phyloP scores from a whole-genome alignment of 768 basidiomycete species.

The Fistulinella prunicolor region DNA sequence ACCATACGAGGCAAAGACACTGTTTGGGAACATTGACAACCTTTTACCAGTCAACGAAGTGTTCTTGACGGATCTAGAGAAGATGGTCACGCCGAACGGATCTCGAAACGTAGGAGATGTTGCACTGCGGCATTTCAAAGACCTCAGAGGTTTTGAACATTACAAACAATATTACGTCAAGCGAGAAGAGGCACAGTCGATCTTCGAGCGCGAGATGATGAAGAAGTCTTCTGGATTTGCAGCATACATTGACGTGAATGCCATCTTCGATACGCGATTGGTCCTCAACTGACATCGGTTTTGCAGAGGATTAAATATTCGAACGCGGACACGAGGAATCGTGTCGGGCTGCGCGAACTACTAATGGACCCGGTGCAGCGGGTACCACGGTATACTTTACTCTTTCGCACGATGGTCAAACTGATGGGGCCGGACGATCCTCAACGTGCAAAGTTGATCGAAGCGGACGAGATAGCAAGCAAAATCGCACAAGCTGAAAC shows the following conservation, averaged over 20 bases:
- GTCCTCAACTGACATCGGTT: conserved; percentile 6
- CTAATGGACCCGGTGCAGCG: conserved; percentile 97
- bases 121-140: conserved; percentile 82
- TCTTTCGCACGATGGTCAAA: conserved; percentile 92
- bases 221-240: conserved; percentile 80
- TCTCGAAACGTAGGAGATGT: conserved; percentile 72
- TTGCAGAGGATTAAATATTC: conserved; percentile 83
- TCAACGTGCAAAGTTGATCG: conserved; percentile 72
- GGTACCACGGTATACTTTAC: conserved; percentile 89
- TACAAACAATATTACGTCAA: conserved; percentile 91
- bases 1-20: conserved; percentile 84
- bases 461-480: conserved; percentile 85
- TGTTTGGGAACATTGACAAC: conserved; percentile 93
- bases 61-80: conserved; percentile 80
- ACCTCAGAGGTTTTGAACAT: conserved; percentile 80
- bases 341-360: conserved; percentile 85
- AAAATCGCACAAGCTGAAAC: conserved; percentile 90
- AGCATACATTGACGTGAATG: conserved; percentile 81
- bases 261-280: conserved; percentile 6
- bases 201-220: conserved; percentile 80
- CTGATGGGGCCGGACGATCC: conserved; percentile 77
- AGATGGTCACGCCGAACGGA: conserved; percentile 65
- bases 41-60: conserved; percentile 87
- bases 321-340: conserved; percentile 67
- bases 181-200: conserved; percentile 86